These are phyloP conservation scores for Saccharomyces hybrid DNA, from an alignment of 1,139 yeast genomes.

Conservation along the genomic window DNA sequence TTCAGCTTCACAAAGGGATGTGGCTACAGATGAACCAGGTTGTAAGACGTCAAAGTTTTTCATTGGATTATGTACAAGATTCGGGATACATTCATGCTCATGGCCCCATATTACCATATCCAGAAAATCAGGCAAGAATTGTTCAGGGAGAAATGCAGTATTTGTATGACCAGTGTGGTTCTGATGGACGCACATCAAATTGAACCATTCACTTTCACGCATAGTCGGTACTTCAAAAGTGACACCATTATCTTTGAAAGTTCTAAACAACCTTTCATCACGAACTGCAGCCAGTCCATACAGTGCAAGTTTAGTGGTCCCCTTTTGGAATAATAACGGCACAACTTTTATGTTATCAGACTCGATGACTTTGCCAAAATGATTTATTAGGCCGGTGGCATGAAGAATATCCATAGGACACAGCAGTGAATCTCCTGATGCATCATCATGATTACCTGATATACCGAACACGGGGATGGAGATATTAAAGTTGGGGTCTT, in stretches of 20 bases:
- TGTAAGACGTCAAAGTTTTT: slow-evolving; percentile 75
- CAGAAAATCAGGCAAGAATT: slow-evolving; percentile 69
- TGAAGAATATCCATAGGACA: slow-evolving; percentile 83
- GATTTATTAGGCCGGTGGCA: slow-evolving; percentile 77
- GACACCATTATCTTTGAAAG: slow-evolving; percentile 75
- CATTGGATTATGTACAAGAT: slow-evolving; percentile 55
- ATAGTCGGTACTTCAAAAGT: slow-evolving; percentile 66
- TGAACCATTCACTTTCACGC: slow-evolving; percentile 66
- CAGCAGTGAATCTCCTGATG: slow-evolving; percentile 81
- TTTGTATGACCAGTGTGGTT: slow-evolving; percentile 75
- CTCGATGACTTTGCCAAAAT: slow-evolving; percentile 77
- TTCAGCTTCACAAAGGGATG: slow-evolving; percentile 84
- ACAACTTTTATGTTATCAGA: slow-evolving; percentile 65
- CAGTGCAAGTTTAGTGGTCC: slow-evolving; percentile 70
- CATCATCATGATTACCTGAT: slow-evolving; percentile 95
- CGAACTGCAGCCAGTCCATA: slow-evolving; percentile 86
- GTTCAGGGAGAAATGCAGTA: slow-evolving; percentile 79
- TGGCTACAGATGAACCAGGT: slow-evolving; percentile 93
- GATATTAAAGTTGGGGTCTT: slow-evolving; percentile 82
- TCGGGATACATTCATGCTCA: slow-evolving; percentile 89
- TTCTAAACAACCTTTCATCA: slow-evolving; percentile 78
- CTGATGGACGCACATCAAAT: slow-evolving; percentile 85
- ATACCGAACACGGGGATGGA: slow-evolving; percentile 92
- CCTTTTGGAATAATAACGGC: slow-evolving; percentile 82
- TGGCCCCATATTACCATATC: slow-evolving; percentile 95